Conservation (phyloP, 805 yeast genomes). For the Wickerhamiella sergipiensis region DNA sequence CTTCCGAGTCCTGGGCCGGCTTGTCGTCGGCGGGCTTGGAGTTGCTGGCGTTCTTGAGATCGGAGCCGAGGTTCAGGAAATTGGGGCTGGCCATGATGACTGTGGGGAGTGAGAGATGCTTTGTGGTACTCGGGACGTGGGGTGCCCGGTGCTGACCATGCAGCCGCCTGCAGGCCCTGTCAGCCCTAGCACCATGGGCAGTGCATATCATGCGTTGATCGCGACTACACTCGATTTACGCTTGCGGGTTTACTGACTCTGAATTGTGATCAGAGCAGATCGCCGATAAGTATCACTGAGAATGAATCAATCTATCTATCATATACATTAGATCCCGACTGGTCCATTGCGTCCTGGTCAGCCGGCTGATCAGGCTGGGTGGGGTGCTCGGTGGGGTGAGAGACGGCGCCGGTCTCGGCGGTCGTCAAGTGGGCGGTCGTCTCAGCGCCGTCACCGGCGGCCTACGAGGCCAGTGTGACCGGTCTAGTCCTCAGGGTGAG, state of each 20-base stretch:
- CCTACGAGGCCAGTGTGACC: too few relatives aligned
- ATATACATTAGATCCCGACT: neutral
- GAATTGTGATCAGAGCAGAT: too few relatives aligned
- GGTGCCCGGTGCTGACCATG: neutral
- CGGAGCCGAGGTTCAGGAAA: conserved; percentile 5
- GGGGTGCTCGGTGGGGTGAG: neutral
- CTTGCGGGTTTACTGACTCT: too few relatives aligned
- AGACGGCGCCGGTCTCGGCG: too few relatives aligned
- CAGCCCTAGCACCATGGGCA: neutral
- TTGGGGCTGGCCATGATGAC: neutral
- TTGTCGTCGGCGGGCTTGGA: neutral
- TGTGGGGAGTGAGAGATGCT: neutral
- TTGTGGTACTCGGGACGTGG: neutral
- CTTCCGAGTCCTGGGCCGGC: neutral
- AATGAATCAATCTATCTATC: neutral
- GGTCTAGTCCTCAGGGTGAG: too few relatives aligned
- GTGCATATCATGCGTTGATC: too few relatives aligned
- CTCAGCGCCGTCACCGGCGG: too few relatives aligned
- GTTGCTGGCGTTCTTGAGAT: conserved; percentile 1
- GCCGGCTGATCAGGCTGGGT: neutral
- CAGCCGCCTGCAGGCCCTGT: neutral
- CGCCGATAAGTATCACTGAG: too few relatives aligned
- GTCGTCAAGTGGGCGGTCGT: too few relatives aligned
- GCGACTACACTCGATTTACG: too few relatives aligned
- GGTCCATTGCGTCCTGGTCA: conserved; percentile 7